A percentile compares a stretch with the other conserved stretches of the same genome.
phyloP scores from a whole-genome alignment of 306 rosid genomes.

The Medicago truncatula region DNA sequence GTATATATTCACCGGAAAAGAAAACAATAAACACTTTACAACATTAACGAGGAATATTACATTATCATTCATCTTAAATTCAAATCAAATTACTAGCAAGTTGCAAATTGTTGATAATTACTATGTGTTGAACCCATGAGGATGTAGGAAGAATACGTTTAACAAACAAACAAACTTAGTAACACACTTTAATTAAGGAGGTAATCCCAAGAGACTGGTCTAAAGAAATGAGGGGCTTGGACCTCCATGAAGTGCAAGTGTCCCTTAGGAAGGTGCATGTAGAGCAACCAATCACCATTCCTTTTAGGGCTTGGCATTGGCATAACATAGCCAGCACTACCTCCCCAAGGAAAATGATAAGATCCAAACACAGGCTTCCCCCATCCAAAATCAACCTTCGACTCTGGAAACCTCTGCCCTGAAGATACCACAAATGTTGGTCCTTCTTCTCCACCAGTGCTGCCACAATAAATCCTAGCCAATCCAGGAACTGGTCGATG shows the following conservation, averaged over 20 bases:
- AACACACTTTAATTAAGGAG: background rate
- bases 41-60: background rate
- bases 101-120: background rate
- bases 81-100: background rate
- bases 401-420: constrained; percentile 61
- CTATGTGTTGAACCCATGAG: background rate
- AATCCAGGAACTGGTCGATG: constrained; percentile 55
- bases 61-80: background rate
- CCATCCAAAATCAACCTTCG: constrained; percentile 75
- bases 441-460: constrained; percentile 37
- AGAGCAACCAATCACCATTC: constrained; percentile 78
- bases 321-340: constrained; percentile 74
- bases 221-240: constrained; percentile 52
- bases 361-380: constrained; percentile 69
- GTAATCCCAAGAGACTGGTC: constrained; percentile 58
- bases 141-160: background rate
- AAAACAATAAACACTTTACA: too few relatives aligned
- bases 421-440: constrained; percentile 73
- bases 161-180: background rate
- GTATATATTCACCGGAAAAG: too few relatives aligned
- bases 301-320: constrained; percentile 69
- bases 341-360: constrained; percentile 79
- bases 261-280: constrained; percentile 58
- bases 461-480: constrained; percentile 48
- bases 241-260: constrained; percentile 58